Conservation (phyloP, 139 green algal species). For the Coccomyxa sp. region DNA sequence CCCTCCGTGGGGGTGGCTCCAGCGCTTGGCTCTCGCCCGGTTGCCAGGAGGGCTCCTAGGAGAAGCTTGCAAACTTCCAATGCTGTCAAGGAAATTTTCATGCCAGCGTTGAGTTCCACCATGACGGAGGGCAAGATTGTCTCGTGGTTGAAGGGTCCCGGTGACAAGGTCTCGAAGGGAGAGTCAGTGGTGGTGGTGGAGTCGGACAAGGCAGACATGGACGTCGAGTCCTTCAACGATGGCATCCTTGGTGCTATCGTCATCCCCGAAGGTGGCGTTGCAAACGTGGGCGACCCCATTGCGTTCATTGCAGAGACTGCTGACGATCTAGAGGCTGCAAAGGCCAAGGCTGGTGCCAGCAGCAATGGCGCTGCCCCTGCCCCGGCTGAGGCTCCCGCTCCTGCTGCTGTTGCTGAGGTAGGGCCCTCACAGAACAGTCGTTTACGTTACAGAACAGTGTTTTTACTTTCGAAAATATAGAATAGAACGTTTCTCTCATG, state of each 20-base stretch:
- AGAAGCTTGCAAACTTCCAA: background rate
- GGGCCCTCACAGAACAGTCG: too few species aligned
- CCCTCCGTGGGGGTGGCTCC: too few species aligned
- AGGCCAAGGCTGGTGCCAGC: slow-evolving; percentile 67
- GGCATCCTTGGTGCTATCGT: slow-evolving; percentile 86
- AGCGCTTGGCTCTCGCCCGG: background rate
- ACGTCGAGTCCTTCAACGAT: slow-evolving; percentile 94
- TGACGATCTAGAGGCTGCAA: slow-evolving; percentile 88
- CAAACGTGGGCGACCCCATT: slow-evolving; percentile 88
- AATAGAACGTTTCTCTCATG: too few species aligned
- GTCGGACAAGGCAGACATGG: slow-evolving; percentile 99
- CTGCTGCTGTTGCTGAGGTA: background rate
- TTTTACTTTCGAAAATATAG: too few species aligned
- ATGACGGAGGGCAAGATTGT: slow-evolving; percentile 90
- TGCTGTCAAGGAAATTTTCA: slow-evolving; percentile 93
- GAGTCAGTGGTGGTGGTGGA: slow-evolving; percentile 97
- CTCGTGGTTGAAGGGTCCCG: slow-evolving; percentile 88
- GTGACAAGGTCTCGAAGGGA: slow-evolving; percentile 87
- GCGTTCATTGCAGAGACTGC: slow-evolving; percentile 93
- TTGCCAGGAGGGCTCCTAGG: background rate
- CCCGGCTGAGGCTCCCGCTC: slow-evolving; percentile 8
- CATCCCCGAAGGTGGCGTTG: slow-evolving; percentile 77
- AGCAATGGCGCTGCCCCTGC: slow-evolving; percentile 31
- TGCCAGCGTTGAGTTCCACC: slow-evolving; percentile 87
- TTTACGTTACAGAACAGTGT: too few species aligned